Evolutionary conservation across 1,284 basidiomycete genomes (phyloP).

Genomic region (Apiotrichum gamsii): DNA sequence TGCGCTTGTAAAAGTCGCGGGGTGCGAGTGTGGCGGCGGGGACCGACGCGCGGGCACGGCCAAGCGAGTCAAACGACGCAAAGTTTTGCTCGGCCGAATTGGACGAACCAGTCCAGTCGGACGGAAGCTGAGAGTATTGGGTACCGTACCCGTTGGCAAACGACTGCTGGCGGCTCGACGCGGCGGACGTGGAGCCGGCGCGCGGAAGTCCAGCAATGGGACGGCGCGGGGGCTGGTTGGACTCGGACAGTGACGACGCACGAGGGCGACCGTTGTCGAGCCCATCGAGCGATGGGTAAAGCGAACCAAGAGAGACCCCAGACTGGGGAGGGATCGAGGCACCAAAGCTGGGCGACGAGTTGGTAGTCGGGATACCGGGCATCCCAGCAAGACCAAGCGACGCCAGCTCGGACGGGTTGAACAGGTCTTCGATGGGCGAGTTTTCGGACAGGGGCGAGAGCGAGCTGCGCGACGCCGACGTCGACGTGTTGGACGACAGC

Average conservation of each 20-base stretch:
- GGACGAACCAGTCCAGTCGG: constrained; percentile 1
- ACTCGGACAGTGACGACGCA: constrained; percentile 9
- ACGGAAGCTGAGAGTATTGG: constrained; percentile 18
- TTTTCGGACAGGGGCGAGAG: constrained; percentile 41
- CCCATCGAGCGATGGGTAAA: constrained; percentile 38
- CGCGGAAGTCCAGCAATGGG: constrained; percentile 24
- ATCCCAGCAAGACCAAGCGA: constrained; percentile 46
- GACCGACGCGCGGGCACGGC: constrained; percentile 21
- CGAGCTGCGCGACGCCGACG: constrained; percentile 20
- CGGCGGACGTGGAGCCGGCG: constrained; percentile 19
- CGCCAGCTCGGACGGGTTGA: constrained; percentile 47
- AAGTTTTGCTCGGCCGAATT: constrained; percentile 9
- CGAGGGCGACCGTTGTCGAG: constrained; percentile 19
- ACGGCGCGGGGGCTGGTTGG: constrained; percentile 5
- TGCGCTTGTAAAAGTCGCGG: constrained; percentile 43
- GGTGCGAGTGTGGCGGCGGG: constrained; percentile 31
- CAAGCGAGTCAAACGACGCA: constrained; percentile 37
- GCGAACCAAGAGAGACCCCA: constrained; percentile 31
- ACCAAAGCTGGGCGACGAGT: constrained; percentile 3
- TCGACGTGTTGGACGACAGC: constrained; percentile 14
- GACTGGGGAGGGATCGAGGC: neutral
- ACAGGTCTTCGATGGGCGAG: constrained; percentile 41
- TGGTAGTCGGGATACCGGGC: constrained; percentile 41
- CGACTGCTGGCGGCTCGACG: constrained; percentile 7
- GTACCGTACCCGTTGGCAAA: constrained; percentile 16